Evolutionary conservation across 2,329 filamentous ascomycete genomes (phyloP).

Genomic region (Hymenoscyphus linearis): DNA sequence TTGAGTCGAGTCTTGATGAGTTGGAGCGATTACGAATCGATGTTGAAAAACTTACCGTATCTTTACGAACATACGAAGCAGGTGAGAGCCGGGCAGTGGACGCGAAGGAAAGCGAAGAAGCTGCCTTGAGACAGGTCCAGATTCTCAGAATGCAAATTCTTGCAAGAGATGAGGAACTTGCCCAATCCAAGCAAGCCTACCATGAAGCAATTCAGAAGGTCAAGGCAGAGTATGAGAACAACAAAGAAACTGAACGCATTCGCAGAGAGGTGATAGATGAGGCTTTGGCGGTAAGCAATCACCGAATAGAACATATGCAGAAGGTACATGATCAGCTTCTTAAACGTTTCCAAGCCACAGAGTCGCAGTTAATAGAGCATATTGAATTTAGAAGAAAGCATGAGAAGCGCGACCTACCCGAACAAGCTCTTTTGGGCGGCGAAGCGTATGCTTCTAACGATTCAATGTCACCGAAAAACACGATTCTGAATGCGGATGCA

Average conservation of each 20-base stretch:
- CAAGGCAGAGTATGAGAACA: slow-evolving; percentile 28
- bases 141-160: slow-evolving; percentile 53
- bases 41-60: slow-evolving; percentile 53
- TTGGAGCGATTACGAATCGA: slow-evolving; percentile 54
- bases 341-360: slow-evolving; percentile 44
- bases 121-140: slow-evolving; percentile 54
- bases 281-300: slow-evolving; percentile 15
- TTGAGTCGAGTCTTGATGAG: slow-evolving; percentile 56
- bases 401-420: slow-evolving; percentile 15
- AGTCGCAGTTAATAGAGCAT: neutral
- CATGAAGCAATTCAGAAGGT: slow-evolving; percentile 43
- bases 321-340: slow-evolving; percentile 47
- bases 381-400: slow-evolving; percentile 32
- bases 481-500: neutral
- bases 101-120: slow-evolving; percentile 52
- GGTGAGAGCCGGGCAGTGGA: slow-evolving; percentile 55
- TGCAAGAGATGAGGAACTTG: slow-evolving; percentile 44
- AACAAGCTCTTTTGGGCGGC: slow-evolving; percentile 7
- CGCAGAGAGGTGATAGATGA: slow-evolving; percentile 19
- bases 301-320: slow-evolving; percentile 43
- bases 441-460: slow-evolving; percentile 1
- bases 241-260: slow-evolving; percentile 8
- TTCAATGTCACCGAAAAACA: neutral
- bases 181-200: slow-evolving; percentile 37
- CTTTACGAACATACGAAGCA: slow-evolving; percentile 58